Percentiles rank a stretch among this genome's conserved stretches.
Evolutionary conservation across 1,284 basidiomycete genomes (phyloP).

Genomic region (Malassezia sp.): DNA sequence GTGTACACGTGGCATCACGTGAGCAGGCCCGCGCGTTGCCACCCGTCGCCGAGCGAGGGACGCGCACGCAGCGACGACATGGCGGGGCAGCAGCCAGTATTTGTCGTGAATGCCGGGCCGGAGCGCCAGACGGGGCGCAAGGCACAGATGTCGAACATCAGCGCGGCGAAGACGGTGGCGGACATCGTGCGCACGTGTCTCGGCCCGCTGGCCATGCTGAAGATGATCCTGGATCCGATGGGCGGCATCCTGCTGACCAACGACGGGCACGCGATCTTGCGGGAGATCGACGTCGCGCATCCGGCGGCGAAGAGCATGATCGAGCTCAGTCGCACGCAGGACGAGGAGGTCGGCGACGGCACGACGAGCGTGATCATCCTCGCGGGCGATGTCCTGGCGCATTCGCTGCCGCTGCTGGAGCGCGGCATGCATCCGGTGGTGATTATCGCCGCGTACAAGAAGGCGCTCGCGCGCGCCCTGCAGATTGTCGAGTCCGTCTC

Average conservation of each 20-base stretch:
- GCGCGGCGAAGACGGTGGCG: constrained; percentile 94
- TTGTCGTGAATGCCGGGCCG: constrained; percentile 61
- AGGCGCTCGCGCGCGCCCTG: constrained; percentile 80
- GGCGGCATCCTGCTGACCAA: constrained; percentile 59
- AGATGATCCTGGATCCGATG: constrained; percentile 82
- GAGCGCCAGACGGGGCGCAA: constrained; percentile 87
- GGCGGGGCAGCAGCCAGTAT: constrained; percentile 44
- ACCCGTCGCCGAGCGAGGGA: background rate
- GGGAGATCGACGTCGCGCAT: constrained; percentile 95
- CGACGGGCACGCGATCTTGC: constrained; percentile 91
- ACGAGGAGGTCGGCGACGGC: constrained; percentile 96
- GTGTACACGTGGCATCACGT: too few relatives aligned
- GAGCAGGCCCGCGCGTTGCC: too few relatives aligned
- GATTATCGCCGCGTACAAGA: constrained; percentile 95
- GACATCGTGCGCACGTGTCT: constrained; percentile 98
- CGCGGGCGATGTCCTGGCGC: constrained; percentile 95
- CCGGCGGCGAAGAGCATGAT: constrained; percentile 99
- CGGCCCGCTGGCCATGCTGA: constrained; percentile 94
- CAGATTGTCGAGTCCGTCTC: constrained; percentile 77
- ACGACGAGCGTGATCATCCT: constrained; percentile 96
- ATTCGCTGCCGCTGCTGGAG: constrained; percentile 80
- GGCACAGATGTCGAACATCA: constrained; percentile 93
- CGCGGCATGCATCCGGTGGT: constrained; percentile 96
- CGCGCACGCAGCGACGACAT: constrained; percentile 16
- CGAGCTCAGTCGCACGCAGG: constrained; percentile 89